Percentiles rank a stretch among this genome's conserved stretches.
Conservation (phyloP, 805 yeast genomes). For the Cyberlindnera sargentensis region DNA sequence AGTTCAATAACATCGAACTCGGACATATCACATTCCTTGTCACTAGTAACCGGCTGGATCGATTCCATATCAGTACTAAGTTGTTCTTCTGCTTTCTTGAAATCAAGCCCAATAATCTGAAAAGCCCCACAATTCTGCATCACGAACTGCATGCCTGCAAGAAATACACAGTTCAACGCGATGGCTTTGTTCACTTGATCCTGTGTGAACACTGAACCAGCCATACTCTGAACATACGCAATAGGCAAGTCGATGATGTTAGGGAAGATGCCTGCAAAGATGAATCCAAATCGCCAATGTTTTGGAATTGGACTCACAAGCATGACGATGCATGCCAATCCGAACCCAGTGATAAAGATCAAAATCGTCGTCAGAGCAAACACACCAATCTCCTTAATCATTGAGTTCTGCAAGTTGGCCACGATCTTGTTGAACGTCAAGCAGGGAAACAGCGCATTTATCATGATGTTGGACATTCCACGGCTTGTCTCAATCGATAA, state of each 20-base stretch:
- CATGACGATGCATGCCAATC: conserved; percentile 24
- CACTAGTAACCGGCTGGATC: neutral
- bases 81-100: conserved; percentile 27
- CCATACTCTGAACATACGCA: conserved; percentile 41
- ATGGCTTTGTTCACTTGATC: conserved; percentile 40
- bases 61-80: neutral
- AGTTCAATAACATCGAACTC: neutral
- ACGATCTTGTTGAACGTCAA: conserved; percentile 48
- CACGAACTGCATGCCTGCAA: conserved; percentile 44
- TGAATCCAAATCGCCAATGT: conserved; percentile 41
- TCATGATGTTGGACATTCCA: conserved; percentile 44
- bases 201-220: conserved; percentile 32
- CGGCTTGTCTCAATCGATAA: conserved; percentile 46
- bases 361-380: conserved; percentile 21
- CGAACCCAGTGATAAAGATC: conserved; percentile 37
- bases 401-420: conserved; percentile 40
- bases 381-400: conserved; percentile 48
- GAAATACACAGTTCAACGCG: conserved; percentile 35
- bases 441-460: conserved; percentile 47
- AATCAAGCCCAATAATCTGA: conserved; percentile 64
- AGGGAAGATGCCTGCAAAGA: conserved; percentile 43
- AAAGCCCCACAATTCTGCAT: conserved; percentile 76
- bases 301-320: conserved; percentile 38
- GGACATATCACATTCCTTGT: neutral
- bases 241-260: conserved; percentile 48